These are phyloP conservation scores for Aegilops umbellulata DNA, from an alignment of 176 grass and related monocot species.

Conservation along the genomic window DNA sequence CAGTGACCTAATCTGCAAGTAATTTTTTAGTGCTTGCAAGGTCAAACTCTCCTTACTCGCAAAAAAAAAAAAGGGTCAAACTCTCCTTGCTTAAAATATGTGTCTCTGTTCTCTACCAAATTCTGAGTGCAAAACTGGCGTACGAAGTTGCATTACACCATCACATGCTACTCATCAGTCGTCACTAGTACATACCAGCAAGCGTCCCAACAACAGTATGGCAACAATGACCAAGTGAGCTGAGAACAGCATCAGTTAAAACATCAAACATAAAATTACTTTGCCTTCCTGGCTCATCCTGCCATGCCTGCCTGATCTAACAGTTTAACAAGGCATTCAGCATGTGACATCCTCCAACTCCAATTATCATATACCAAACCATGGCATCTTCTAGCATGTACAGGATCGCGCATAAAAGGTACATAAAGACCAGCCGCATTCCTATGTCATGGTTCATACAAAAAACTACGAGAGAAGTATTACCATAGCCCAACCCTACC, in stretches of 20 bases:
- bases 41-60: not conserved
- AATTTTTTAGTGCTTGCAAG: not conserved
- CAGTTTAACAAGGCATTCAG: not conserved
- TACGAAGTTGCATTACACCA: not conserved
- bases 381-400: not conserved
- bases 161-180: not conserved
- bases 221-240: not conserved
- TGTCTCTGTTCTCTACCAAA: not conserved
- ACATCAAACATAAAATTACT: not conserved
- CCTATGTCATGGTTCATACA: not conserved
- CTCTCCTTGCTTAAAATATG: not conserved
- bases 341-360: not conserved
- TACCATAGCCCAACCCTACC: not conserved
- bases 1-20: not conserved
- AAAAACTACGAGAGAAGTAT: not conserved
- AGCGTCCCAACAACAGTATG: not conserved
- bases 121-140: not conserved
- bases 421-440: not conserved
- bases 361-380: not conserved
- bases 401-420: not conserved
- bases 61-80: too few species aligned
- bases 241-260: not conserved
- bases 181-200: not conserved
- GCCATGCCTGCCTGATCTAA: not conserved
- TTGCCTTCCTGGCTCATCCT: not conserved